phyloP scores from a whole-genome alignment of 1,139 yeast genomes.

The Chernovozyma sophiae-reginae region DNA sequence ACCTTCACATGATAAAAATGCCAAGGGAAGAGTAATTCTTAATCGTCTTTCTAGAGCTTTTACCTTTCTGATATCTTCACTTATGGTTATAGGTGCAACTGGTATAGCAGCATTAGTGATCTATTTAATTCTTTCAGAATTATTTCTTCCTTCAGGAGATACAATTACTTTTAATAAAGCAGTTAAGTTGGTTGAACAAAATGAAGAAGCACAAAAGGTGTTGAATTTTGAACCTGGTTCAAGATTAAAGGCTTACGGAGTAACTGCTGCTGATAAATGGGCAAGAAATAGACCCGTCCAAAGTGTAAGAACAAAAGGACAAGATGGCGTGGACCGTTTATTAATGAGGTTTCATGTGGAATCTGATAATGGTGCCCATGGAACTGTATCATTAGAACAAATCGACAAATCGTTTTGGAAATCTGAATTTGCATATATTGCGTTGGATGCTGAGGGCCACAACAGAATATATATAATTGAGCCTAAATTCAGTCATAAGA shows the following conservation, averaged over 20 bases:
- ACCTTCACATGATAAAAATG: conserved; percentile 35
- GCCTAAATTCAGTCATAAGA: conserved; percentile 46
- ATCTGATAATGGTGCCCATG: conserved; percentile 49
- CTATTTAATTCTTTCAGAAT: conserved; percentile 71
- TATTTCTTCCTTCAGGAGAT: conserved; percentile 86
- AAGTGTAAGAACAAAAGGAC: conserved; percentile 50
- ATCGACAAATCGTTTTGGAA: conserved; percentile 61
- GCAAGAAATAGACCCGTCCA: conserved; percentile 82
- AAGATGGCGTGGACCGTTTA: conserved; percentile 74
- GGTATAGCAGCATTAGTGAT: conserved; percentile 69
- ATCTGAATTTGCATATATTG: conserved; percentile 70
- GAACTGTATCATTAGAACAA: conserved; percentile 76
- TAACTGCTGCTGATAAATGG: conserved; percentile 69
- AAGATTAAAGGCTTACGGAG: conserved; percentile 82
- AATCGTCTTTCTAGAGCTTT: conserved; percentile 49
- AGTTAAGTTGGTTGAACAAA: conserved; percentile 68
- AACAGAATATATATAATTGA: conserved; percentile 68
- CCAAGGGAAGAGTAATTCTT: conserved; percentile 35
- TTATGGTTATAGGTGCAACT: conserved; percentile 61
- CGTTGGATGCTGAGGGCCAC: conserved; percentile 71
- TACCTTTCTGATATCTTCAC: conserved; percentile 58
- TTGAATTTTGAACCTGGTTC: conserved; percentile 52
- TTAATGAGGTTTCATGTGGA: conserved; percentile 86
- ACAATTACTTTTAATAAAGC: conserved; percentile 87
- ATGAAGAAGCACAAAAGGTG: conserved; percentile 53